A percentile compares a stretch with the other conserved stretches of the same genome.
Evolutionary conservation across 805 yeast species (phyloP).

Genomic region (Candida piceae): DNA sequence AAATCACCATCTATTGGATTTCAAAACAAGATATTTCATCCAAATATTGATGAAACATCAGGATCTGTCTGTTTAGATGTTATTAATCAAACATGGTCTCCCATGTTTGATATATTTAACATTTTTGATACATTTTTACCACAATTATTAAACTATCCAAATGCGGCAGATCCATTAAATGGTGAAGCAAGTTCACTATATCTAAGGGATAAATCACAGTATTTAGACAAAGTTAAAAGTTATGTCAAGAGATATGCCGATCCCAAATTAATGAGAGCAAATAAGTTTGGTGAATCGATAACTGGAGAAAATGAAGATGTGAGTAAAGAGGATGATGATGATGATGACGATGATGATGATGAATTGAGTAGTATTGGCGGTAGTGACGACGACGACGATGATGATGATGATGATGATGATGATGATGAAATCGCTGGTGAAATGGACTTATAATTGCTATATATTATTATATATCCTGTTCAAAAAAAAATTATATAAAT

Average conservation of each 20-base stretch:
- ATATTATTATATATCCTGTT: not conserved
- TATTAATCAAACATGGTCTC: constrained; percentile 97
- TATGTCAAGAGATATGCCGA: constrained; percentile 71
- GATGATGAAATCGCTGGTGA: constrained; percentile 31
- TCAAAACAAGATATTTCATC: constrained; percentile 86
- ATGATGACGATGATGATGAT: constrained; percentile 26
- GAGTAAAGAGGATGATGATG: constrained; percentile 17
- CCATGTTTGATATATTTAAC: constrained; percentile 89
- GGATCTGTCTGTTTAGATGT: constrained; percentile 96
- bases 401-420: constrained; percentile 16
- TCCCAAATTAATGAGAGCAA: constrained; percentile 27
- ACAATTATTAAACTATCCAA: constrained; percentile 85
- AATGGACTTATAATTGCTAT: constrained; percentile 23
- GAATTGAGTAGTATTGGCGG: constrained; percentile 26
- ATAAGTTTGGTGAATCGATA: constrained; percentile 24
- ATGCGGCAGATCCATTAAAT: constrained; percentile 90
- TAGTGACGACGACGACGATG: constrained; percentile 18
- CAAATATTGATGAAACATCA: constrained; percentile 84
- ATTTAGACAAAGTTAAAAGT: constrained; percentile 63
- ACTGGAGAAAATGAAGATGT: constrained; percentile 24
- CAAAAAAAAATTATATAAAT: not conserved
- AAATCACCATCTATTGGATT: constrained; percentile 96
- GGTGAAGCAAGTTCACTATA: constrained; percentile 82
- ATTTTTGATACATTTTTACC: constrained; percentile 92
- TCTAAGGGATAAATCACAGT: constrained; percentile 60